Evolutionary conservation across 805 yeast genomes (phyloP).

Genomic region (Grigorovia transvaalensis): DNA sequence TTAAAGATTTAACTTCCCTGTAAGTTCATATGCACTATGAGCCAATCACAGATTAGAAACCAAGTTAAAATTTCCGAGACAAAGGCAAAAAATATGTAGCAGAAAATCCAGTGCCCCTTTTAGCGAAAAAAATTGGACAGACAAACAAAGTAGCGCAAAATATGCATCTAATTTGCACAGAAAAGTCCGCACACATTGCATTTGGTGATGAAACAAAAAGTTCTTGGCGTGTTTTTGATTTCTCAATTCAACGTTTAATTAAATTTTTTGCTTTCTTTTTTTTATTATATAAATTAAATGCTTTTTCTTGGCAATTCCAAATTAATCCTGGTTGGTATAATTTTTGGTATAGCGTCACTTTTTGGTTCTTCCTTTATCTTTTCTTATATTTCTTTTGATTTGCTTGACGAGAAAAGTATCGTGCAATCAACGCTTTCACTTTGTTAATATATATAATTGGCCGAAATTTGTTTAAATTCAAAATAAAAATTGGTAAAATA

Average conservation of each 20-base stretch:
- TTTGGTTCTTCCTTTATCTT: not conserved
- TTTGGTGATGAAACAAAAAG: not conserved
- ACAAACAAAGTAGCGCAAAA: not conserved
- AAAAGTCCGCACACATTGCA: not conserved
- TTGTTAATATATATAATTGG: too few relatives aligned
- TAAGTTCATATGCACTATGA: too few relatives aligned
- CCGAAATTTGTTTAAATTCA: too few relatives aligned
- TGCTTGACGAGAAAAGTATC: too few relatives aligned
- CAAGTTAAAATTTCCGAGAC: too few relatives aligned
- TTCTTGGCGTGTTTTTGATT: not conserved
- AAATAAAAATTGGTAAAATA: too few relatives aligned
- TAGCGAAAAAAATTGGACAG: not conserved
- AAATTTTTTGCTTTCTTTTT: not conserved
- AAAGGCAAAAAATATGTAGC: not conserved
- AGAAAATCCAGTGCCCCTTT: not conserved
- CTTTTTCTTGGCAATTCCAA: not conserved
- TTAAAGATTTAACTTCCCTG: too few relatives aligned
- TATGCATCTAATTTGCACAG: not conserved
- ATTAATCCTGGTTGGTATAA: not conserved
- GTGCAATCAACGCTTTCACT: too few relatives aligned
- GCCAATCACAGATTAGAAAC: too few relatives aligned
- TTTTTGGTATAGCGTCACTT: too few relatives aligned
- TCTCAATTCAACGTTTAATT: not conserved
- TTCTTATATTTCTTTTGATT: too few relatives aligned
- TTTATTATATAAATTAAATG: not conserved